Evolutionary conservation across 257 asterid genomes (phyloP), one percentile per base, ranked within the genome.

Genomic region (Euphrasia confusa): DNA sequence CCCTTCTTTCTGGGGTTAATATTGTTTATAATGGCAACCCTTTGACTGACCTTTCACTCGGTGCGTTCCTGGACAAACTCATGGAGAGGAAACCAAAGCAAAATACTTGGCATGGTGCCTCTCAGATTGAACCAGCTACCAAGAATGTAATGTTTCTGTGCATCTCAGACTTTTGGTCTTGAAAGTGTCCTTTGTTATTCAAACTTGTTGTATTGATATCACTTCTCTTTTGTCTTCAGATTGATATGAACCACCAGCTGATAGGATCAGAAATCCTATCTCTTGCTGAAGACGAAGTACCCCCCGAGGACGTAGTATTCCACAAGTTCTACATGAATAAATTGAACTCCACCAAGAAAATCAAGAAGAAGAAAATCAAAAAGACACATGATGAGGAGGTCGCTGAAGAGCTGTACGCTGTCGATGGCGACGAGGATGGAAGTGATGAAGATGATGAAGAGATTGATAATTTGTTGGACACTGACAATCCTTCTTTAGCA

Each of bases 11-110:
- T 30, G 99, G 99, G 59, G 96, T 80, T 64, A 78, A 81, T 75
- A 89, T 89, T 35, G 84, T 89, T 50, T 92, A 92, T 68, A 79
- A 85, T 45, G 99, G 97, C 40, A 89, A 89, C 65, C 99, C 97
- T 50, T 74, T 92, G 9, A 84, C 54, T 27, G 99, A 92, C 68
- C 95, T 92, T 49, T 83, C 97, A 3, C 84, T 92, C 28, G 68
- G 76, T 71, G 80, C 99, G 0, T 92, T 92, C 83, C 73, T 92
- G 67, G 95, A 92, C 81, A 92, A 92, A 78, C 84, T 92, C 79
- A 89, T 89, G 95, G 99, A 92, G 76, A 92, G 89, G 87, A 92
- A 86, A 75, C 91, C 99, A 50, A 89, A 79, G 73, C 90, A 81
- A 65, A 81, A 60, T 62, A 72, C 84, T 39, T 92, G 99, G 99